A percentile compares a stretch with the other conserved stretches of the same genome.
Evolutionary conservation across 441 rosid genomes (phyloP).

Genomic region (Raphanus hybrid): DNA sequence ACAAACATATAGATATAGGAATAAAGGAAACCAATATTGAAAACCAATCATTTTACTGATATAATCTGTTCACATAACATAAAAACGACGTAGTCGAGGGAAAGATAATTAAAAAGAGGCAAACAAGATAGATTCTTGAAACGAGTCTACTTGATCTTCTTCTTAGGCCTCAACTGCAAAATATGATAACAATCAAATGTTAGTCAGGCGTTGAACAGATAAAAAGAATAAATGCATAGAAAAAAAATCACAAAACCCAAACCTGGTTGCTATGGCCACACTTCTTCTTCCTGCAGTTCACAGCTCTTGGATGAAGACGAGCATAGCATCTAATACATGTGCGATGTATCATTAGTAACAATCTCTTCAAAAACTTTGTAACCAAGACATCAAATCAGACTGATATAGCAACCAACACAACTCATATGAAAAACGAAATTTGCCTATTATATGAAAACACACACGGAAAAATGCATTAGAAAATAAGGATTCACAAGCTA

Average conservation of each 20-base stretch:
- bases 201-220: background rate
- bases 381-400: background rate
- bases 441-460: too few relatives aligned
- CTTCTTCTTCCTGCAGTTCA: slow-evolving; percentile 59
- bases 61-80: slow-evolving; percentile 28
- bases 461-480: too few relatives aligned
- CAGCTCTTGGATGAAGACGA: slow-evolving; percentile 55
- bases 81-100: too few relatives aligned
- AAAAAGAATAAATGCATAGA: background rate
- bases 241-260: background rate
- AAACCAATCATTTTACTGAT: slow-evolving; percentile 29
- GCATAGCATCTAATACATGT: slow-evolving; percentile 46
- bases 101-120: background rate
- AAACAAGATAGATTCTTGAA: slow-evolving; percentile 9
- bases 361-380: background rate
- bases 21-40: background rate
- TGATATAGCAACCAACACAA: background rate
- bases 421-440: too few relatives aligned
- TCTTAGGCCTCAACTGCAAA: slow-evolving; percentile 79
- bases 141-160: slow-evolving; percentile 74
- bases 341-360: background rate
- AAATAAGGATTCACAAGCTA: background rate
- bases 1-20: background rate
- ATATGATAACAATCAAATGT: background rate
- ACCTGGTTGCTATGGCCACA: slow-evolving; percentile 61